Conservation (phyloP, 805 yeast species). For the Pichia phayaonensis region DNA sequence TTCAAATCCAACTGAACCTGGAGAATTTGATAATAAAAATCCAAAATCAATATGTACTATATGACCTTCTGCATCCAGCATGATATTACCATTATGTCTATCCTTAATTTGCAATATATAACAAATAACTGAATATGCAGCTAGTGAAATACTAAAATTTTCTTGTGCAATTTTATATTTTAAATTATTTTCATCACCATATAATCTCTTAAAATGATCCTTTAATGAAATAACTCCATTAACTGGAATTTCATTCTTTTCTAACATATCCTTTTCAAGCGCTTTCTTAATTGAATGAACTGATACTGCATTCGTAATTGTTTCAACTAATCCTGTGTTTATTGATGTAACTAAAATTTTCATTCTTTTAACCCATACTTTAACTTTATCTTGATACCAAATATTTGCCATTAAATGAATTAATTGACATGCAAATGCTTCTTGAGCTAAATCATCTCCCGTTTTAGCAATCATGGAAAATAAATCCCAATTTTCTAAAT, state of each 20-base stretch:
- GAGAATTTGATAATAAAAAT: conserved; percentile 83
- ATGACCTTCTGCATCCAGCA: conserved; percentile 95
- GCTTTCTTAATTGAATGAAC: conserved; percentile 93
- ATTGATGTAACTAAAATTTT: conserved; percentile 86
- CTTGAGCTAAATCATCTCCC: conserved; percentile 93
- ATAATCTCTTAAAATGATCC: conserved; percentile 73
- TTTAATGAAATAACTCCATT: conserved; percentile 63
- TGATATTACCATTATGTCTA: conserved; percentile 94
- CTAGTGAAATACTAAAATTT: conserved; percentile 78
- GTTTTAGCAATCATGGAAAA: conserved; percentile 95
- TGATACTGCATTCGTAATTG: conserved; percentile 90
- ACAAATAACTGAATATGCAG: conserved; percentile 87
- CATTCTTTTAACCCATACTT: conserved; percentile 91
- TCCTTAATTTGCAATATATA: conserved; percentile 89
- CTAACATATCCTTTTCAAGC: conserved; percentile 64
- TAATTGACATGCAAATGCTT: conserved; percentile 94
- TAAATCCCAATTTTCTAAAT: conserved; percentile 85
- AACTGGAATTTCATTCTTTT: conserved; percentile 59
- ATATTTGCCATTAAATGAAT: conserved; percentile 80
- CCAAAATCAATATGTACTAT: conserved; percentile 95
- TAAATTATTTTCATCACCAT: conserved; percentile 52
- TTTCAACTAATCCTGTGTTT: conserved; percentile 87
- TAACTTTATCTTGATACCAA: conserved; percentile 65
- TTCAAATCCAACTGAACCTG: conserved; percentile 95
- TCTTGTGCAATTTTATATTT: conserved; percentile 71